phyloP scores from a whole-genome alignment of 140 eudicot species.

The Senecio squalidus region DNA sequence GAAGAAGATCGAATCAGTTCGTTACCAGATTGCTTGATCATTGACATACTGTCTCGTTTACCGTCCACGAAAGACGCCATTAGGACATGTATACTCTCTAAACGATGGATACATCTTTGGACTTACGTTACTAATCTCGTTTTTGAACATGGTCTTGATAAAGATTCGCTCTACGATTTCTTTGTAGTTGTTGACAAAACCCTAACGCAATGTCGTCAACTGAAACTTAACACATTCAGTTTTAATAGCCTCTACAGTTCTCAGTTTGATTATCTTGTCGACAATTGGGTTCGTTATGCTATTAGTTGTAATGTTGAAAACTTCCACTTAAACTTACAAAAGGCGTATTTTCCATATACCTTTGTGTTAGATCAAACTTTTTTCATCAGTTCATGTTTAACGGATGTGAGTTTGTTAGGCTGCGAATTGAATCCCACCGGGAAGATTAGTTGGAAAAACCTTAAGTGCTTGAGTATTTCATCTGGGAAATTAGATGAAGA shows the following conservation, averaged over 20 bases:
- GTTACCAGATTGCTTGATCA: neutral
- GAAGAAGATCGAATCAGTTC: slow-evolving; percentile 7
- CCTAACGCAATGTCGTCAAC: neutral
- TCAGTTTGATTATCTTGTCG: neutral
- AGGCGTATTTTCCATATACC: neutral
- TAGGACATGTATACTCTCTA: slow-evolving; percentile 5
- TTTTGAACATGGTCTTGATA: neutral
- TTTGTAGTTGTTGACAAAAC: neutral
- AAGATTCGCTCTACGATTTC: neutral
- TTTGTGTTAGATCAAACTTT: neutral
- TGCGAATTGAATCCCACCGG: neutral
- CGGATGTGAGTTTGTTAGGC: neutral
- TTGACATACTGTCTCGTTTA: slow-evolving; percentile 16
- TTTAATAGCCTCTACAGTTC: neutral
- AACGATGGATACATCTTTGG: slow-evolving; percentile 20
- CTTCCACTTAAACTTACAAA: neutral
- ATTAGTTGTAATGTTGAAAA: neutral
- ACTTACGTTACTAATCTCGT: neutral
- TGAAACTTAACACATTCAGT: neutral
- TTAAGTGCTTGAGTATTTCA: neutral
- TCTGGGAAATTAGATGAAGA: neutral
- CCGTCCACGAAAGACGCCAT: slow-evolving; percentile 9
- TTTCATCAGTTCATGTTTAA: neutral
- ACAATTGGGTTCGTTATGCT: neutral
- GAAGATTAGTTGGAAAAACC: neutral